These are phyloP conservation scores for Dioscorea cayenensis DNA, from an alignment of 116 monocot genomes.

Conservation along the genomic window DNA sequence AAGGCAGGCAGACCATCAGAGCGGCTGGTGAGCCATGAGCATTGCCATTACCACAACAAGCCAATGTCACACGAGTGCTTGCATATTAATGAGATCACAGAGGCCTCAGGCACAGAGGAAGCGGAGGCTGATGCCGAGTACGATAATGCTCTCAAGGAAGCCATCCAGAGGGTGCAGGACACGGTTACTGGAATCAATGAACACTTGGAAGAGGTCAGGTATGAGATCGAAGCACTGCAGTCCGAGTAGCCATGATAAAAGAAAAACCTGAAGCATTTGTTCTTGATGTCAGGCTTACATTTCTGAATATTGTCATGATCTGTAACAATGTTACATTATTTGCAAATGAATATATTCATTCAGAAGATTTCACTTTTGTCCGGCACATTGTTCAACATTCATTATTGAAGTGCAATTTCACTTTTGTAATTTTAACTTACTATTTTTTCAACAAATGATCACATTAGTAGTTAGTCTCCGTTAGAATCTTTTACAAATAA, in stretches of 20 bases:
- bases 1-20: constrained; percentile 88
- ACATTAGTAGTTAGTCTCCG: no score
- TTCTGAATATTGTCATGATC: no score
- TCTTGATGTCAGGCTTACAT: neutral
- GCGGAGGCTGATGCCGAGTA: constrained; percentile 89
- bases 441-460: no score
- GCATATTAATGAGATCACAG: constrained; percentile 68
- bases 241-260: constrained; percentile 36
- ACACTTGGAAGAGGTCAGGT: constrained; percentile 78
- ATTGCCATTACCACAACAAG: constrained; percentile 35
- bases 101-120: constrained; percentile 62
- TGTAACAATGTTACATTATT: no score
- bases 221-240: constrained; percentile 76
- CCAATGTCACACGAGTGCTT: constrained; percentile 40
- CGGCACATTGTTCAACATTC: no score
- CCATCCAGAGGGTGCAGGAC: constrained; percentile 73
- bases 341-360: no score
- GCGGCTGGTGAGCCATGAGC: constrained; percentile 60
- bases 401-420: no score
- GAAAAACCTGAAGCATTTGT: neutral
- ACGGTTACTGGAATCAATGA: constrained; percentile 85
- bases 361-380: no score
- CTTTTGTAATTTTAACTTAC: no score
- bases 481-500: no score
- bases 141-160: constrained; percentile 68